These are phyloP conservation scores for Pyracantha coccinea DNA, from an alignment of 331 rosid genomes.

Conservation along the genomic window DNA sequence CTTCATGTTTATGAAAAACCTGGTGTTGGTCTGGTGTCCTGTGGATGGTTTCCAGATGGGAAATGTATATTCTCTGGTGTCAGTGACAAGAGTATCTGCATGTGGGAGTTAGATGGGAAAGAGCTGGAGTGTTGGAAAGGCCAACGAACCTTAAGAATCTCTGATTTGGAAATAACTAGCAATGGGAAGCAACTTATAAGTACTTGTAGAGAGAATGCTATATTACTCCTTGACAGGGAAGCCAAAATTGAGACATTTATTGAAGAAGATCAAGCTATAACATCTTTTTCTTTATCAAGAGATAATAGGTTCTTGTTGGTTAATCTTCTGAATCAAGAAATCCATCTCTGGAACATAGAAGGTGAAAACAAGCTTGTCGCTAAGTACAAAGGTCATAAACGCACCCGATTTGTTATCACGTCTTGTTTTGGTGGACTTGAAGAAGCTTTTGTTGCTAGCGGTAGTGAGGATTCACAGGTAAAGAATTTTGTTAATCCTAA, in stretches of 20 bases:
- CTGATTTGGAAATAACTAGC: constrained; percentile 75
- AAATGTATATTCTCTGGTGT: constrained; percentile 73
- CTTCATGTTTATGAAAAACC: constrained; percentile 76
- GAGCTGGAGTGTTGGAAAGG: constrained; percentile 98
- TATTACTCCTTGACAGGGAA: constrained; percentile 73
- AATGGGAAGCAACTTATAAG: constrained; percentile 74
- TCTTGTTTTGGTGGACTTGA: constrained; percentile 95
- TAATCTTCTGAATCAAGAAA: constrained; percentile 86
- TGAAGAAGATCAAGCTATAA: constrained; percentile 71
- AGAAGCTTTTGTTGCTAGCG: constrained; percentile 91
- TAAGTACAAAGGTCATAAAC: constrained; percentile 79
- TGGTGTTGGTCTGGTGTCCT: constrained; percentile 65
- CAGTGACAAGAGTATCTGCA: constrained; percentile 85
- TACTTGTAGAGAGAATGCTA: constrained; percentile 50
- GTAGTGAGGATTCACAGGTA: constrained; percentile 99
- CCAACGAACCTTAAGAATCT: constrained; percentile 64
- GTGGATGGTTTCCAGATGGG: constrained; percentile 94
- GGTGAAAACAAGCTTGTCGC: constrained; percentile 57
- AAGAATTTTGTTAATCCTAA: background rate
- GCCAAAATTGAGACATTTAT: constrained; percentile 64
- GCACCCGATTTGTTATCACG: constrained; percentile 71
- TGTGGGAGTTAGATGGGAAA: constrained; percentile 90
- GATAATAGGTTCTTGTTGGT: constrained; percentile 71
- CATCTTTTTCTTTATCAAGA: constrained; percentile 77
- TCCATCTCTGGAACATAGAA: constrained; percentile 87